Evolutionary conservation across 768 basidiomycete species (phyloP), one percentile per base, ranked within the genome.

Genomic region (Russula ochroleuca): DNA sequence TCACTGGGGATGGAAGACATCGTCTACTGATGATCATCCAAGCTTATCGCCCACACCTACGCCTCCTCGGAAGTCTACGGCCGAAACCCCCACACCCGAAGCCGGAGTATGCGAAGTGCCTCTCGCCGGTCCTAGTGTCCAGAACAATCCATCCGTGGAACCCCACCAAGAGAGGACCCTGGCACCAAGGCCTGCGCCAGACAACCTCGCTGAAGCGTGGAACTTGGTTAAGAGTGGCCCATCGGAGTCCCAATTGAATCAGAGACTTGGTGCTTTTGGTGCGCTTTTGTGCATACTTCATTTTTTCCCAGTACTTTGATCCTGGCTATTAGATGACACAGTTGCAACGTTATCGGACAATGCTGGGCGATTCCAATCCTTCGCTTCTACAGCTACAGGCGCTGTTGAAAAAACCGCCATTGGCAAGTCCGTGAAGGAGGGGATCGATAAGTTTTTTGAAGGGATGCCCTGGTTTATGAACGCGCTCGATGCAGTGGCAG

Each of bases 391-490:
- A 2, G 11, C 43, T 13, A 40, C 40, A 7, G 17, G 7, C 11
- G 56, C 56, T 14, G 43, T 48, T 19, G 61, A 28, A n/a, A 50
- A 62, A 48, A 62, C 31, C 1, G 49, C 57, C 41, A 4, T 66
- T 10, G 56, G 23, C 9, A 57, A 33, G 31, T 38, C 13, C 4
- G 50, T 72, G 23, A 63, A 70, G n/a, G 58, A 67, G 1, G 66
- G 67, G 21, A 62, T 74, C 8, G 65, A 66, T 56, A 51, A 66
- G 15, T 67, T 73, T 33, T 57, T 68, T 6, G 71, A 72, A 10
- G 61, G 67, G 2, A 65, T 73, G 19, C 73, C 73, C 0, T 38
- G 59, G 5, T 60, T 75, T n/a, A 59, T 75, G 62, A 69, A 66
- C 14, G 70, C 66, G 4, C 64, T 75, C 25, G 70, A 73, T 41